Evolutionary conservation across 257 asterid genomes (phyloP).

Genomic region (Perilla frutescens): DNA sequence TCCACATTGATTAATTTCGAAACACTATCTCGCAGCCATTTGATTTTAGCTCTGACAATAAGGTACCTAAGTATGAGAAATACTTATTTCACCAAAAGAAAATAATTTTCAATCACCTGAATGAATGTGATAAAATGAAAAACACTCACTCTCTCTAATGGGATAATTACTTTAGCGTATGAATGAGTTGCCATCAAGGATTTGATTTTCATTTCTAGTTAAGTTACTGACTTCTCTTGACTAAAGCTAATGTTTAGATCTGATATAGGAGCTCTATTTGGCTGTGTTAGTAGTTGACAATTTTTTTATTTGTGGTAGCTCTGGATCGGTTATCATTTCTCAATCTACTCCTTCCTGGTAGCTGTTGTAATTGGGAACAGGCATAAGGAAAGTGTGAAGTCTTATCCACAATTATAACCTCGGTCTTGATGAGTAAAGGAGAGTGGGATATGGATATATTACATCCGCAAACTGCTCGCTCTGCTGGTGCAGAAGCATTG

Average conservation of each 20-base stretch:
- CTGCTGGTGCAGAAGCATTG: constrained; percentile 78
- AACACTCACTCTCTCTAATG: background rate
- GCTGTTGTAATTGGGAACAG: constrained; percentile 17
- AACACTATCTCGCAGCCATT: background rate
- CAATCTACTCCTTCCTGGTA: constrained; percentile 1
- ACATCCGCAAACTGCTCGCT: constrained; percentile 33
- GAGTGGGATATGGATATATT: constrained; percentile 46
- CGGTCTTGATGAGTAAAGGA: constrained; percentile 22
- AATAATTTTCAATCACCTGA: background rate
- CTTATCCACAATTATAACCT: background rate
- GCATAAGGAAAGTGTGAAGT: constrained; percentile 14
- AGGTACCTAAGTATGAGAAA: background rate
- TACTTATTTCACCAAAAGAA: background rate
- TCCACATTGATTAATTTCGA: background rate
- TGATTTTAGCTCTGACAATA: background rate
- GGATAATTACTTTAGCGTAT: background rate
- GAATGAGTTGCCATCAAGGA: constrained; percentile 7
- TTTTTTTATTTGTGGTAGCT: constrained; percentile 1
- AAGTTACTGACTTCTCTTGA: background rate
- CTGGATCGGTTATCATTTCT: background rate
- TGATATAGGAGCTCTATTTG: constrained; percentile 24
- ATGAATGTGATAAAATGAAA: background rate
- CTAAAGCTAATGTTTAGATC: constrained; percentile 16
- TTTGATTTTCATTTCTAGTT: background rate
- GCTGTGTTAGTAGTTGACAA: constrained; percentile 9